phyloP scores from a whole-genome alignment of 2,329 filamentous ascomycete genomes.

The Neurospora crassa region DNA sequence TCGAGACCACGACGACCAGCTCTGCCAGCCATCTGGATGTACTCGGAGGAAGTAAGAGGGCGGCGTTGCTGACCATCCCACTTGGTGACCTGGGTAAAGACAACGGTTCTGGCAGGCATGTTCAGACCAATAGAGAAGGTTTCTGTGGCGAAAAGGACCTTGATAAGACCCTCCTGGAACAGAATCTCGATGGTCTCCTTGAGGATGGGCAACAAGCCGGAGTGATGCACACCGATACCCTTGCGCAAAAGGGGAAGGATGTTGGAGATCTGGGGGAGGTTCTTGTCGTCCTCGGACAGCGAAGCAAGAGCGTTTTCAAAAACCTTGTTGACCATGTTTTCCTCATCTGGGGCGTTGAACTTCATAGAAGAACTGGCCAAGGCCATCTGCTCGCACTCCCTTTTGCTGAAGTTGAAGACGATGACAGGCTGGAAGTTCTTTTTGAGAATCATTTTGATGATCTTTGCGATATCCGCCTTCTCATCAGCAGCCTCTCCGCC shows the following conservation, averaged over 20 bases:
- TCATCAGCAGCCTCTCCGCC: constrained; percentile 61
- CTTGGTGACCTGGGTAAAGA: constrained; percentile 95
- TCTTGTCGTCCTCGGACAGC: constrained; percentile 82
- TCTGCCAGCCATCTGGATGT: constrained; percentile 97
- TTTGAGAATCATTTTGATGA: constrained; percentile 97
- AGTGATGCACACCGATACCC: constrained; percentile 96
- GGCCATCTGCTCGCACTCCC: constrained; percentile 87
- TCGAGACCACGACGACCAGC: constrained; percentile 95
- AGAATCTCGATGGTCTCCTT: constrained; percentile 99
- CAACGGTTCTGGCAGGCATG: constrained; percentile 98
- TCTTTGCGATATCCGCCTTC: constrained; percentile 84
- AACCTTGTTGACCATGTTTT: constrained; percentile 86
- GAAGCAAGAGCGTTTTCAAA: constrained; percentile 90
- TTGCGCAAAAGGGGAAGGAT: constrained; percentile 80
- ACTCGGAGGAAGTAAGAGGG: constrained; percentile 88
- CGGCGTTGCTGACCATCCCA: constrained; percentile 76
- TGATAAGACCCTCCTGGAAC: constrained; percentile 96
- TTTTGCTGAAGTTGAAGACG: constrained; percentile 98
- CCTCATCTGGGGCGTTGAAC: constrained; percentile 95
- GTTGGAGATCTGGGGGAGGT: constrained; percentile 82
- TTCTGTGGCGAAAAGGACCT: constrained; percentile 94
- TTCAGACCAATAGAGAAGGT: constrained; percentile 98
- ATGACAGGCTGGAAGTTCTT: constrained; percentile 98
- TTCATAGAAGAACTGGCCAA: constrained; percentile 76
- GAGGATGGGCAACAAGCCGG: constrained; percentile 84